These are phyloP conservation scores for Lolium rigidum DNA, from an alignment of 176 grass and related monocot species.

Conservation along the genomic window DNA sequence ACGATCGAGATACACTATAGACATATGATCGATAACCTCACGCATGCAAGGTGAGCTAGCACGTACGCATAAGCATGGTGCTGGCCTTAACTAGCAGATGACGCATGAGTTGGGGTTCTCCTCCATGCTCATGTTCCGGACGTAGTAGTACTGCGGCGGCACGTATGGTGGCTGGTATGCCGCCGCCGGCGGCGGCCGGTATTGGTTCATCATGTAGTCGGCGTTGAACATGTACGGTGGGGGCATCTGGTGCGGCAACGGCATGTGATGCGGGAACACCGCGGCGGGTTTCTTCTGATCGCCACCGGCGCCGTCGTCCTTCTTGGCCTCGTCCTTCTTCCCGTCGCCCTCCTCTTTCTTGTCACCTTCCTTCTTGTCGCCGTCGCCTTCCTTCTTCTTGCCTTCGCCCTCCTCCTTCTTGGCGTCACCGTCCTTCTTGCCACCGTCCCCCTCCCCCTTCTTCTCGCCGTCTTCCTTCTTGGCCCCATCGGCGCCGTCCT, in stretches of 20 bases:
- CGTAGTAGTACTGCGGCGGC: slow-evolving; percentile 54
- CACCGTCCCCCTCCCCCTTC: neutral
- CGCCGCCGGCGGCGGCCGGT: slow-evolving; percentile 33
- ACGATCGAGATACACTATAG: slow-evolving; percentile 26
- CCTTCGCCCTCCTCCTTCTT: neutral
- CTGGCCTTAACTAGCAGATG: slow-evolving; percentile 41
- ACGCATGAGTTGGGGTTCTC: slow-evolving; percentile 88
- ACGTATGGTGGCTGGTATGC: slow-evolving; percentile 36
- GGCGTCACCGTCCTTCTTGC: neutral
- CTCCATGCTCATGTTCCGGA: slow-evolving; percentile 68
- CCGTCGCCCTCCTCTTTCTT: neutral
- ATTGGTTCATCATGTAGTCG: slow-evolving; percentile 66
- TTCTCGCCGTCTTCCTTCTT: neutral
- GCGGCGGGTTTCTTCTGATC: slow-evolving; percentile 26
- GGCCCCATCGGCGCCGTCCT: neutral
- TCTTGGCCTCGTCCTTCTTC: neutral
- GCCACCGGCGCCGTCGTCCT: neutral
- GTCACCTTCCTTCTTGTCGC: neutral
- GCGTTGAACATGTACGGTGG: slow-evolving; percentile 44
- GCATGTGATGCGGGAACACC: neutral
- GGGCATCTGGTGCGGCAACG: slow-evolving; percentile 3
- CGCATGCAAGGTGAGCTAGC: neutral
- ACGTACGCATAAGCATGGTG: neutral
- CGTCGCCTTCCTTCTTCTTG: neutral
- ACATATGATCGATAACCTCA: neutral